Conservation (phyloP, 257 asterid species). For the Coffea canephora region DNA sequence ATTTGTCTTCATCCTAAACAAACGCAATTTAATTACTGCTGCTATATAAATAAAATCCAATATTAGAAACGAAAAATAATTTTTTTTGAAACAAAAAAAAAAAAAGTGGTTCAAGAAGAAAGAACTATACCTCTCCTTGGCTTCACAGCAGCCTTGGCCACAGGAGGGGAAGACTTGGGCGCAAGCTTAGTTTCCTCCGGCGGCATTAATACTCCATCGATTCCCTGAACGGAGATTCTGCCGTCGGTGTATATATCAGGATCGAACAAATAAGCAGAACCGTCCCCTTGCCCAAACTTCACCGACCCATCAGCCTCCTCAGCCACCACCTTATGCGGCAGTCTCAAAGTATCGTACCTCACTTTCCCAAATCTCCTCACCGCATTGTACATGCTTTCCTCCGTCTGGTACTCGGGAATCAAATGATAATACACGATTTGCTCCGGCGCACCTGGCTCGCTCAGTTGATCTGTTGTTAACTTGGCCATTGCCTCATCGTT, state of each 20-base stretch:
- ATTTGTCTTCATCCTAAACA: slow-evolving; percentile 6
- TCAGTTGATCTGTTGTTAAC: slow-evolving; percentile 70
- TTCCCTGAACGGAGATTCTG: slow-evolving; percentile 92
- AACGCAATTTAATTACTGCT: background rate
- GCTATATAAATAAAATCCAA: background rate
- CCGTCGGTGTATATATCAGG: slow-evolving; percentile 96
- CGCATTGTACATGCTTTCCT: slow-evolving; percentile 93
- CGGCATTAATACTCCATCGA: slow-evolving; percentile 76
- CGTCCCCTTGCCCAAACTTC: slow-evolving; percentile 67
- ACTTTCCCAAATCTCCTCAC: slow-evolving; percentile 88
- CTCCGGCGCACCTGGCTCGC: slow-evolving; percentile 97
- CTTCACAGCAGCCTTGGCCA: slow-evolving; percentile 44
- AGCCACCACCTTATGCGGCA: slow-evolving; percentile 83
- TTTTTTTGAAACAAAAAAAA: background rate
- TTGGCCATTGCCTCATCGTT: slow-evolving; percentile 98
- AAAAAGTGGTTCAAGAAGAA: background rate
- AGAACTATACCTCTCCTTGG: slow-evolving; percentile 61
- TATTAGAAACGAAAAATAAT: background rate
- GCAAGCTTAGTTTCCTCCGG: slow-evolving; percentile 47
- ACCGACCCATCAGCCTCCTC: slow-evolving; percentile 97
- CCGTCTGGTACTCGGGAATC: slow-evolving; percentile 90
- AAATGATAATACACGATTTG: slow-evolving; percentile 84
- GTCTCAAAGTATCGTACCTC: slow-evolving; percentile 67
- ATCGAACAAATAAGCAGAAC: slow-evolving; percentile 76
- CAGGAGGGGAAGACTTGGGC: slow-evolving; percentile 47